Evolutionary conservation across 1,139 yeast species (phyloP).

Genomic region (Candida frijolesensis): DNA sequence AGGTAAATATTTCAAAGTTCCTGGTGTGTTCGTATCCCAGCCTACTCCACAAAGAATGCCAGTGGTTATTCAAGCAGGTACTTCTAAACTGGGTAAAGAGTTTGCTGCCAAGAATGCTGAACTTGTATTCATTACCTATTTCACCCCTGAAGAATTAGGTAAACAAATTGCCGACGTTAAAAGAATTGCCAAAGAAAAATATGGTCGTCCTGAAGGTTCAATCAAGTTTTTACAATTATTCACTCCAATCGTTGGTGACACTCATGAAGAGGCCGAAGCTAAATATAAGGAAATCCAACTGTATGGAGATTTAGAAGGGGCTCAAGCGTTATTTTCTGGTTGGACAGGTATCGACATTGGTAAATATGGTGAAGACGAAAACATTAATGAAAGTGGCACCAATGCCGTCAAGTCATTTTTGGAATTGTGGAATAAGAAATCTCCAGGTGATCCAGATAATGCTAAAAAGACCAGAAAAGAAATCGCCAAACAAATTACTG

Average conservation of each 20-base stretch:
- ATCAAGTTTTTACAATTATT: constrained; percentile 36
- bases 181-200: constrained; percentile 29
- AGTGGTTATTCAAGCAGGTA: constrained; percentile 50
- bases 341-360: constrained; percentile 41
- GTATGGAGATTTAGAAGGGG: constrained; percentile 42
- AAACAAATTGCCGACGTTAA: constrained; percentile 31
- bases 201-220: constrained; percentile 36
- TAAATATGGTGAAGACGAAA: constrained; percentile 30
- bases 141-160: constrained; percentile 31
- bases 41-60: constrained; percentile 50
- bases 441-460: constrained; percentile 28
- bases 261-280: constrained; percentile 36
- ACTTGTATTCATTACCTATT: constrained; percentile 37
- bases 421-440: constrained; percentile 32
- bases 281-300: constrained; percentile 31
- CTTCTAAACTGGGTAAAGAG: constrained; percentile 44
- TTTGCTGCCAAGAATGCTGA: constrained; percentile 52
- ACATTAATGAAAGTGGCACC: constrained; percentile 27
- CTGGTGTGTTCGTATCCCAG: constrained; percentile 47
- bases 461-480: constrained; percentile 29
- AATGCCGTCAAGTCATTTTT: constrained; percentile 35
- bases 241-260: constrained; percentile 36
- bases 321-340: constrained; percentile 40
- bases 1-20: constrained; percentile 43
- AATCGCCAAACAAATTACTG: constrained; percentile 29